These are phyloP conservation scores for Casuarina cunninghamiana DNA, from an alignment of 306 rosid genomes.

Conservation along the genomic window DNA sequence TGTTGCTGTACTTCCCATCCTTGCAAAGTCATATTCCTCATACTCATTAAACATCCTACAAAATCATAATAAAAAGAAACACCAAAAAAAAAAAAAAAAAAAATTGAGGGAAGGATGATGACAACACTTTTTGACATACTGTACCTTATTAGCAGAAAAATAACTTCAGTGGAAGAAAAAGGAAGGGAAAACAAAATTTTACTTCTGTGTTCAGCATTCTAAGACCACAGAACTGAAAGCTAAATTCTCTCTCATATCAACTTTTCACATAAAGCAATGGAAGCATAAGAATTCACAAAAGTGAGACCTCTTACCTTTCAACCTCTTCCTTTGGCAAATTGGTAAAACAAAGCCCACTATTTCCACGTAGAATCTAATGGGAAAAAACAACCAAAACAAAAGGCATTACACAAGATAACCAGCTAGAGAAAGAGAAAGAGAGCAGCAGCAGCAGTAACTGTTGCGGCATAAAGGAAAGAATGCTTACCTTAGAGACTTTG, in stretches of 20 bases:
- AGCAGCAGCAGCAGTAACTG: neutral
- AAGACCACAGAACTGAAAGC: neutral
- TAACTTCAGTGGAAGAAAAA: neutral
- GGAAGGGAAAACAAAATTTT: neutral
- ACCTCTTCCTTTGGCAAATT: conserved; percentile 76
- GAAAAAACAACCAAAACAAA: neutral
- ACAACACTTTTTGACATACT: neutral
- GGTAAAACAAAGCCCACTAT: conserved; percentile 79
- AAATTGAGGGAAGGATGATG: neutral
- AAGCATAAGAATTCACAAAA: conserved; percentile 1
- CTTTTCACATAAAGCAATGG: neutral
- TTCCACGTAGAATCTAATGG: conserved; percentile 72
- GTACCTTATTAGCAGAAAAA: neutral
- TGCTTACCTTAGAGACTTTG: conserved; percentile 77
- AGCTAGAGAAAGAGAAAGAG: neutral
- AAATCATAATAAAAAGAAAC: neutral
- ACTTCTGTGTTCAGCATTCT: neutral
- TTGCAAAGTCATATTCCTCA: conserved; percentile 81
- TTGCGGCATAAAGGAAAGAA: neutral
- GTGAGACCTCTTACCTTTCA: conserved; percentile 56
- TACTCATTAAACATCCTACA: conserved; percentile 77
- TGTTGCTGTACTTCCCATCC: conserved; percentile 77
- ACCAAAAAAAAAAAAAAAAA: neutral
- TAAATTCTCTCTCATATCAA: neutral
- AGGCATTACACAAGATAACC: neutral